A percentile compares a stretch with the other conserved stretches of the same genome.
These are phyloP conservation scores for Populus deltoides DNA, from an alignment of 345 rosid genomes.

Conservation along the genomic window DNA sequence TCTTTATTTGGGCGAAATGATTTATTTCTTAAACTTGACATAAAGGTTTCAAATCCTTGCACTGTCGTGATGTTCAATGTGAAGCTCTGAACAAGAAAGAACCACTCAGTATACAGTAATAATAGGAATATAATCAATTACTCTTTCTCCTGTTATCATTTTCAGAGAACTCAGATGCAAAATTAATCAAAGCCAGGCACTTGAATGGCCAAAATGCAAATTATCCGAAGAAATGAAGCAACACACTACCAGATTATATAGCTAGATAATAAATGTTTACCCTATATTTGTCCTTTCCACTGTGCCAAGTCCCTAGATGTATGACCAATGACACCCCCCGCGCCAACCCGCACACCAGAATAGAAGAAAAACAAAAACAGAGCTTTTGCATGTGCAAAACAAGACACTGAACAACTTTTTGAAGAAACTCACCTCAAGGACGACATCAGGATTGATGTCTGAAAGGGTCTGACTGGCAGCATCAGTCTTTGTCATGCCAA, in stretches of 20 bases:
- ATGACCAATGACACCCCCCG: too few species aligned
- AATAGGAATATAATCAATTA: neutral
- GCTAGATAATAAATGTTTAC: too few species aligned
- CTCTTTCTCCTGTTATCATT: neutral
- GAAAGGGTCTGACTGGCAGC: constrained; percentile 97
- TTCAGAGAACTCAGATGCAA: neutral
- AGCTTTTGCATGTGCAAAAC: neutral
- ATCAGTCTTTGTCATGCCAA: constrained; percentile 98
- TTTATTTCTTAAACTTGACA: constrained; percentile 67
- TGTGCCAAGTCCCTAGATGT: too few species aligned
- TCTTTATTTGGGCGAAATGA: constrained; percentile 62
- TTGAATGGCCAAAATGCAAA: neutral
- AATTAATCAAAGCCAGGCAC: neutral
- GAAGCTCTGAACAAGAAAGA: constrained; percentile 56
- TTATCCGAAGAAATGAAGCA: neutral
- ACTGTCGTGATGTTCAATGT: constrained; percentile 89
- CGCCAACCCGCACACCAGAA: too few species aligned
- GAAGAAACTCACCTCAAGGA: constrained; percentile 55
- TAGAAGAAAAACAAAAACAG: neutral
- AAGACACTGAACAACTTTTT: neutral
- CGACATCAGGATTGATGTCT: constrained; percentile 91
- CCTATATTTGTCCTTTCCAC: too few species aligned
- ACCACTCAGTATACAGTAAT: constrained; percentile 13
- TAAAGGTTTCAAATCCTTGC: constrained; percentile 90
- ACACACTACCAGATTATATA: neutral